Evolutionary conservation across 2,329 filamentous ascomycete species (phyloP).

Genomic region (Cadophora sp.): DNA sequence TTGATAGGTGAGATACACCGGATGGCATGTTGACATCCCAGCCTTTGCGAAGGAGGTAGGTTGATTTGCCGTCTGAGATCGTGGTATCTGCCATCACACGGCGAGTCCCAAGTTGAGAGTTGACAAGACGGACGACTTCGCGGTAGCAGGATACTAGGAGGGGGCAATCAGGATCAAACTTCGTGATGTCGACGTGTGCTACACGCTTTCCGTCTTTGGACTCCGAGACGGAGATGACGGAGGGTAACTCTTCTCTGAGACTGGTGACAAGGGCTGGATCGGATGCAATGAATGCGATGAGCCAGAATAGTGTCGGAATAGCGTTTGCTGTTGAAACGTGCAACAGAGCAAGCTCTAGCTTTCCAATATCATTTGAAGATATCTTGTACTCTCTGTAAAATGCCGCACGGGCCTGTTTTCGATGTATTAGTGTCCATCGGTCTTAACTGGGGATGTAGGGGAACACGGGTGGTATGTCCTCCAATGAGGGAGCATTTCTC

Average conservation of each 20-base stretch:
- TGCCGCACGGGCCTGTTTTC: conserved; percentile 37
- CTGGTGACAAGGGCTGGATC: conserved; percentile 39
- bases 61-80: conserved; percentile 43
- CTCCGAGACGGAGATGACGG: conserved; percentile 26
- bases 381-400: conserved; percentile 41
- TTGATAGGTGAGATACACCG: conserved; percentile 50
- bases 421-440: background rate
- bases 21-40: conserved; percentile 52
- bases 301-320: conserved; percentile 50
- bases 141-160: conserved; percentile 53
- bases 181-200: conserved; percentile 47
- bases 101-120: conserved; percentile 49
- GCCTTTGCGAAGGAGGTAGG: conserved; percentile 51
- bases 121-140: conserved; percentile 52
- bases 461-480: background rate
- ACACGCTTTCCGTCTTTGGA: conserved; percentile 21
- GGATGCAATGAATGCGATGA: conserved; percentile 44
- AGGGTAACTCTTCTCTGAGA: conserved; percentile 44
- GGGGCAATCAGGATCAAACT: conserved; percentile 49
- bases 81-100: conserved; percentile 51
- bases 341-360: conserved; percentile 44
- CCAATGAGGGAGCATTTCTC: background rate
- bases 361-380: conserved; percentile 40
- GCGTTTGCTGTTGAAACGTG: conserved; percentile 46
- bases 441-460: background rate